Conservation (phyloP, 2,329 filamentous ascomycete genomes). For the Claviceps purpurea region DNA sequence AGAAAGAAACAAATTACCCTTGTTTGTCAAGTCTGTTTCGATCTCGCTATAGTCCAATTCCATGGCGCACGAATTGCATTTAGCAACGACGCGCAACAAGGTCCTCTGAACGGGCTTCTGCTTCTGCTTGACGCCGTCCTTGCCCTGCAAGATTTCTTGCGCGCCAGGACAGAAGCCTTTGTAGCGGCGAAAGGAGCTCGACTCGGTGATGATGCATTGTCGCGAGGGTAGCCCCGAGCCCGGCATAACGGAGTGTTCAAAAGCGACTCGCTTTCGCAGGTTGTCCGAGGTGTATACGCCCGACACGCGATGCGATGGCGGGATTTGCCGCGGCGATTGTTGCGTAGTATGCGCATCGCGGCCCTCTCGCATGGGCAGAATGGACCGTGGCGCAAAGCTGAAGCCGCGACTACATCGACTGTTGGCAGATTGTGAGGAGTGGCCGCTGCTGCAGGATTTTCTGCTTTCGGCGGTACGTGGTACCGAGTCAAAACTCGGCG, state of each 20-base stretch:
- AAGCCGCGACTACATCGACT: slow-evolving; percentile 4
- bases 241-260: neutral
- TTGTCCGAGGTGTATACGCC: neutral
- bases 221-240: neutral
- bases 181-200: slow-evolving; percentile 37
- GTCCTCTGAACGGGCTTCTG: slow-evolving; percentile 30
- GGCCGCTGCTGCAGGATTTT: slow-evolving; percentile 7
- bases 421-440: slow-evolving; percentile 6
- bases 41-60: slow-evolving; percentile 39
- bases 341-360: neutral
- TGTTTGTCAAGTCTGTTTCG: slow-evolving; percentile 35
- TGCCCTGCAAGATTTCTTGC: slow-evolving; percentile 33
- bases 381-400: slow-evolving; percentile 2
- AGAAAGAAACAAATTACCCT: slow-evolving; percentile 21
- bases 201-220: slow-evolving; percentile 28
- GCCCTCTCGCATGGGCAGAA: slow-evolving; percentile 6
- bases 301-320: neutral
- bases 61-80: slow-evolving; percentile 38
- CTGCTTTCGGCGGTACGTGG: slow-evolving; percentile 3
- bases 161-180: slow-evolving; percentile 44
- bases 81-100: slow-evolving; percentile 23
- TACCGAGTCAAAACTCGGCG: slow-evolving; percentile 1
- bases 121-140: slow-evolving; percentile 34
- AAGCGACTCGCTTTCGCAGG: neutral
- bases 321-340: neutral